Conservation (phyloP, 2,329 filamentous ascomycete species). For the Xylaria sp. region DNA sequence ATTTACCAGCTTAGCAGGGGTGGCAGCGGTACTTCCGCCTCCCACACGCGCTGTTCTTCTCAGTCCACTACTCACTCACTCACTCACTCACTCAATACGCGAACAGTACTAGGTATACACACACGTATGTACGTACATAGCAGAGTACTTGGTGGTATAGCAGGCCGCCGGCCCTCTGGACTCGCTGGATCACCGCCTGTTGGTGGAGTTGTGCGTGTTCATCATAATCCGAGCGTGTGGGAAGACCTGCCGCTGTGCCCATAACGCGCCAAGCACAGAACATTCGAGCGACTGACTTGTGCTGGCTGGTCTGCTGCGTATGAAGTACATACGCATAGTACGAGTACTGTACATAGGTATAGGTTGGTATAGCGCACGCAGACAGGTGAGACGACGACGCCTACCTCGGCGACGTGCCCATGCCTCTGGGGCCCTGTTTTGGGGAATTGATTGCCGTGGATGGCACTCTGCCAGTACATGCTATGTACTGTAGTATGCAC, state of each 20-base stretch:
- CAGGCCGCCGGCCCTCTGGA: background rate
- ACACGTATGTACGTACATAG: background rate
- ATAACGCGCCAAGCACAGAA: background rate
- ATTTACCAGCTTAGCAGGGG: constrained; percentile 17
- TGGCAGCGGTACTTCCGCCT: constrained; percentile 4
- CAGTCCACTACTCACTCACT: too few species aligned
- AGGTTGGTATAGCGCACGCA: constrained; percentile 12
- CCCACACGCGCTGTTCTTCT: constrained; percentile 8
- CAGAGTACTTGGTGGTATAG: background rate
- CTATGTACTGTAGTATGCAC: too few species aligned
- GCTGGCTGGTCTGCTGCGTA: too few species aligned
- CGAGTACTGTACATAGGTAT: constrained; percentile 12
- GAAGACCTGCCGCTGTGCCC: background rate
- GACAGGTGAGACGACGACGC: constrained; percentile 16
- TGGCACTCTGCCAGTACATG: constrained; percentile 25
- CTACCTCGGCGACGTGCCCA: constrained; percentile 18
- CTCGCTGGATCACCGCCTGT: background rate
- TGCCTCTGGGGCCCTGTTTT: constrained; percentile 10
- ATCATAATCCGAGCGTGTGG: background rate
- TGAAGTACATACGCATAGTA: background rate
- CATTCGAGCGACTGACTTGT: background rate
- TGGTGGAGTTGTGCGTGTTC: constrained; percentile 3
- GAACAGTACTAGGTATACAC: too few species aligned
- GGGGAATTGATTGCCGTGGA: constrained; percentile 24
- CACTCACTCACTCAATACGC: too few species aligned